phyloP scores from a whole-genome alignment of 495 filamentous ascomycete species.

The Annulohypoxylon stygium region DNA sequence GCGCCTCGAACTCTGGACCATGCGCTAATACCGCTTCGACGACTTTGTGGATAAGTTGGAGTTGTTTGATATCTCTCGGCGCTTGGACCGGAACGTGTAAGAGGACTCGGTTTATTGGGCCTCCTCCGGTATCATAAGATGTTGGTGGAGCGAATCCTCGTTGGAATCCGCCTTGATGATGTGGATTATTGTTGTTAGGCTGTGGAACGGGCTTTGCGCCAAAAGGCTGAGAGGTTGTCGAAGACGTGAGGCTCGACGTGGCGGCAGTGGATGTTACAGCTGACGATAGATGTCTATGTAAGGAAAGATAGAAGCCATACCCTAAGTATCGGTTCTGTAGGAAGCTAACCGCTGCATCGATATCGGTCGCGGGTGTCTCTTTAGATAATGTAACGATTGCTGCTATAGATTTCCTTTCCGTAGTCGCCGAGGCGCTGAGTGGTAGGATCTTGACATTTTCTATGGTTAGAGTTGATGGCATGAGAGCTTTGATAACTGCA shows the following conservation, averaged over 20 bases:
- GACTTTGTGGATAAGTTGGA: slow-evolving; percentile 89
- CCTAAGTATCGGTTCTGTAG: slow-evolving; percentile 91
- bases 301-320: slow-evolving; percentile 83
- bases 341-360: slow-evolving; percentile 81
- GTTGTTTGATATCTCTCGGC: slow-evolving; percentile 81
- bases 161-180: slow-evolving; percentile 69
- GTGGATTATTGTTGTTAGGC: slow-evolving; percentile 64
- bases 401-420: slow-evolving; percentile 80
- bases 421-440: slow-evolving; percentile 56
- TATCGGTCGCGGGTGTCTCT: slow-evolving; percentile 86
- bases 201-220: slow-evolving; percentile 79
- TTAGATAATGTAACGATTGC: slow-evolving; percentile 88
- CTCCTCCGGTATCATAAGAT: slow-evolving; percentile 68
- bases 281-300: slow-evolving; percentile 88
- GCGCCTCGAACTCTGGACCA: slow-evolving; percentile 90
- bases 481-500: slow-evolving; percentile 78
- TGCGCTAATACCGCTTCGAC: slow-evolving; percentile 81
- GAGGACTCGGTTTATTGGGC: slow-evolving; percentile 60
- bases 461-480: slow-evolving; percentile 75
- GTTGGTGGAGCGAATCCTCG: slow-evolving; percentile 85
- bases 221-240: slow-evolving; percentile 76
- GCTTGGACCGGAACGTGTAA: slow-evolving; percentile 80
- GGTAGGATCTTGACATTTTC: slow-evolving; percentile 82
- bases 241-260: slow-evolving; percentile 64
- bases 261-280: slow-evolving; percentile 73